Evolutionary conservation across 2,329 filamentous ascomycete species (phyloP).

Genomic region (Xylaria arbuscula): DNA sequence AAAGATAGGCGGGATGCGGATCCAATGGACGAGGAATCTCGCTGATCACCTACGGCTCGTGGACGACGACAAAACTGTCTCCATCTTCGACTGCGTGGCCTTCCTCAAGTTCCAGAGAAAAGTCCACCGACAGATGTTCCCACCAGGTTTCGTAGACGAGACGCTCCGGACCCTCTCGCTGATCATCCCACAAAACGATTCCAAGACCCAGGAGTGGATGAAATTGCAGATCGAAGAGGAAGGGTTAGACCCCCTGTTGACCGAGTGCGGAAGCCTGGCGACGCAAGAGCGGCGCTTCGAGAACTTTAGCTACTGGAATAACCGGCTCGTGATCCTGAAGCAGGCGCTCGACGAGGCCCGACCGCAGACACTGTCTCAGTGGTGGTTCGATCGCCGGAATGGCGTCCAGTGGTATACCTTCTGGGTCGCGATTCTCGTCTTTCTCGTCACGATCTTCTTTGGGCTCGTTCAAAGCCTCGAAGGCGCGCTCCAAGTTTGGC

Average conservation of each 20-base stretch:
- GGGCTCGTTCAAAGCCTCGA: conserved; percentile 56
- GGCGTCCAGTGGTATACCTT: conserved; percentile 59
- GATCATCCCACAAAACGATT: conserved; percentile 50
- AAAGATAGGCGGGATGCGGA: conserved; percentile 51
- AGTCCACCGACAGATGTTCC: conserved; percentile 42
- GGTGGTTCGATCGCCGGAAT: conserved; percentile 57
- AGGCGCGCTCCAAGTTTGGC: conserved; percentile 55
- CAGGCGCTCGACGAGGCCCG: conserved; percentile 55
- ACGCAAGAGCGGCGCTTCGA: conserved; percentile 51
- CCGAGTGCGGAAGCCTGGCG: conserved; percentile 46
- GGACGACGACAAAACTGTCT: conserved; percentile 51
- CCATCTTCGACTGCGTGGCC: conserved; percentile 54
- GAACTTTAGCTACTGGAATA: conserved; percentile 55
- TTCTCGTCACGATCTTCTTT: conserved; percentile 54
- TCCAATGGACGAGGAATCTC: conserved; percentile 52
- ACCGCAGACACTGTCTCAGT: conserved; percentile 52
- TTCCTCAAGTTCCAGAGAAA: conserved; percentile 48
- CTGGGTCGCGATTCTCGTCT: conserved; percentile 57
- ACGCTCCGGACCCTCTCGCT: conserved; percentile 52
- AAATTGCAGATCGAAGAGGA: conserved; percentile 8
- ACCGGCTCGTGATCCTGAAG: conserved; percentile 57
- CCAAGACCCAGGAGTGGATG: conserved; percentile 24
- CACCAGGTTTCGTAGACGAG: conserved; percentile 50
- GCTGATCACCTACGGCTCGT: conserved; percentile 53
- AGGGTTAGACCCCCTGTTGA: conserved; percentile 21